Conservation (phyloP, 2,329 filamentous ascomycete species). For the Annulohypoxylon truncatum region DNA sequence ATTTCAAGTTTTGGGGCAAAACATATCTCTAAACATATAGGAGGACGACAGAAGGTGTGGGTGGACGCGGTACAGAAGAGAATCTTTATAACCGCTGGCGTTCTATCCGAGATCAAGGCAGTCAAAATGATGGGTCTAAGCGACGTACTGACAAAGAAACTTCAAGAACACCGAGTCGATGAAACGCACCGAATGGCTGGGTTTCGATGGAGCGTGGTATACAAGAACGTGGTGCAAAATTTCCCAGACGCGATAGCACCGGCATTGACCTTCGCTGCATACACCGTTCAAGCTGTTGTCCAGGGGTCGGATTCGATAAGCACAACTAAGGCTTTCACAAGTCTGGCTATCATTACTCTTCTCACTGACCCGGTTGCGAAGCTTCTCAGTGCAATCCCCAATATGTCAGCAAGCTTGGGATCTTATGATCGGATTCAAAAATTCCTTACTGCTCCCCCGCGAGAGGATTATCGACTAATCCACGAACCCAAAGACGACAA, state of each 20-base stretch:
- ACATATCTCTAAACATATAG: conserved; percentile 1
- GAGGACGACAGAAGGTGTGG: conserved; percentile 2
- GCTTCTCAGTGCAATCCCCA: background rate
- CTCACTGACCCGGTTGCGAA: background rate
- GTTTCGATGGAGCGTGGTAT: conserved; percentile 5
- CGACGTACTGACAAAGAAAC: background rate
- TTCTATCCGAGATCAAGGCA: background rate
- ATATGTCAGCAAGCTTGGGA: background rate
- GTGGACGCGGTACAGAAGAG: background rate
- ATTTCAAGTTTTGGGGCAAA: background rate
- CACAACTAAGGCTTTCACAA: conserved; percentile 4
- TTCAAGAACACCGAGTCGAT: background rate
- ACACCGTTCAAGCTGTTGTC: background rate
- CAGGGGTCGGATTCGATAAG: background rate
- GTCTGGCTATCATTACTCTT: background rate
- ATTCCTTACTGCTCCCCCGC: background rate
- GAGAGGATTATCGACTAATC: background rate
- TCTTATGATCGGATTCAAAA: background rate
- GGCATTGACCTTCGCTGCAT: conserved; percentile 1
- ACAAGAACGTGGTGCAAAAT: conserved; percentile 6
- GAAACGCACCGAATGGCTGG: conserved; percentile 8
- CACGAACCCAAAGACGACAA: background rate
- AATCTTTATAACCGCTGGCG: background rate
- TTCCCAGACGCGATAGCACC: background rate
- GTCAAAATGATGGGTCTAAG: conserved; percentile 10